Conservation (phyloP, 1,139 yeast genomes). For the Saccharomyces hybrid region DNA sequence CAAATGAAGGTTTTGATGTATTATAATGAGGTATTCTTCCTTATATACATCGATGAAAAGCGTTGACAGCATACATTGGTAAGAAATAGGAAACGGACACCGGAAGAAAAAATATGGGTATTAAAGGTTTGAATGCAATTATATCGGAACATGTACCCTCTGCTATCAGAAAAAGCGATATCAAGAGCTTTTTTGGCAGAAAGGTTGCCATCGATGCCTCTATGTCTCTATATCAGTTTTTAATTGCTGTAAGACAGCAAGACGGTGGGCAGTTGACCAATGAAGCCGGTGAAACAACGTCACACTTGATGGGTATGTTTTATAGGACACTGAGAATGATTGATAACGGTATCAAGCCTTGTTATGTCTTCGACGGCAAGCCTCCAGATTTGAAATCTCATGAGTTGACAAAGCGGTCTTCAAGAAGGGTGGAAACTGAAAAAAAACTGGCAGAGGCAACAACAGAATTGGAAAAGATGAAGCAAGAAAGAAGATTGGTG, state of each 20-base stretch:
- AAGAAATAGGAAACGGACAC: neutral
- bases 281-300: slow-evolving; percentile 89
- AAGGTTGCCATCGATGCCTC: slow-evolving; percentile 85
- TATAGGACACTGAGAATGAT: slow-evolving; percentile 85
- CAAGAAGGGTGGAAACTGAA: slow-evolving; percentile 76
- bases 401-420: slow-evolving; percentile 79
- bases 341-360: slow-evolving; percentile 89
- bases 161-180: slow-evolving; percentile 70
- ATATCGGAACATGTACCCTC: slow-evolving; percentile 84
- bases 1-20: neutral
- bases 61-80: neutral
- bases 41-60: neutral
- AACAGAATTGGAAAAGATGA: slow-evolving; percentile 65
- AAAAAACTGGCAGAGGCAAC: slow-evolving; percentile 42
- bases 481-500: slow-evolving; percentile 81
- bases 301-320: slow-evolving; percentile 92
- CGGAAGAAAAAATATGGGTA: slow-evolving; percentile 49
- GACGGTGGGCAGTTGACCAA: slow-evolving; percentile 92
- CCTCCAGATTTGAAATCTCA: slow-evolving; percentile 85
- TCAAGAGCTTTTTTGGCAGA: slow-evolving; percentile 82
- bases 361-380: slow-evolving; percentile 93
- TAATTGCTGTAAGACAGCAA: slow-evolving; percentile 91
- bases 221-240: slow-evolving; percentile 89
- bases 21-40: neutral
- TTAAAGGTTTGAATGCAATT: slow-evolving; percentile 52